Base-by-base conservation (phyloP, 176 grass and related monocot species). In the Paspalum vaginatum region DNA sequence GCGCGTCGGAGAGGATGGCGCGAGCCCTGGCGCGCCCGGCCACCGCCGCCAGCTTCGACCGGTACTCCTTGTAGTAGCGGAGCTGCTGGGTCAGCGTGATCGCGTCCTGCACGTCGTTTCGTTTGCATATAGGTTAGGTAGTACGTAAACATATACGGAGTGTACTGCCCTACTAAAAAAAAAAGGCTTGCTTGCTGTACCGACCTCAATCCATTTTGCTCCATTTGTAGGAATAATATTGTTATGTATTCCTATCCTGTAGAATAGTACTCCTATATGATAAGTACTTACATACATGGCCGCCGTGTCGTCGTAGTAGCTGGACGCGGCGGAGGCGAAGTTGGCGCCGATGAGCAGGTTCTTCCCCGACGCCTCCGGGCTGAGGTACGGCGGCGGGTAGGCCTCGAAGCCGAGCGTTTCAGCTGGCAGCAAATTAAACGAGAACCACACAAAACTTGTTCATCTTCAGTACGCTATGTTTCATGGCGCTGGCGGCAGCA, bases 301-400 rank as follows among this genome's bases (percentile, higher is more conserved):
- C 45, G 94, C 75, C 62, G 94, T 97, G 45, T 86, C 82, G 82
- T 97, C 94, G 27, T 43, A 43, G 80, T 86, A 92, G 9, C 91
- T 90, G 50, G 94, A 97, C 62, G 82, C 94, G 4, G 91, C 94
- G 4, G 94, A 97, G 17, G 85, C 94, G 64, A 97, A 97, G 74
- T 91, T 92, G 56, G 85, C 83, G 52, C 94, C 94, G 18, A 73
- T 71, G 24, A 97, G 94, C 14, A 97, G 89, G 78, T 85, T 97
- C 57, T 90, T 74, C 72, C 94, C 91, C 2, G 79, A 75, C 76
- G 87, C 73, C 44, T 82, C 20, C 57, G 89, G 91, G 67, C 91
- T 92, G 0, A 97, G 91, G 90, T 97, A 97, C 43, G 89, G 79
- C 12, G 86, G 87, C 16, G 78, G 26, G 70, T 90, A 92, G 68